Percentiles rank a stretch among this genome's conserved stretches.
Conservation (phyloP, 2,329 filamentous ascomycete genomes). For the Biscogniauxia mediterranea region DNA sequence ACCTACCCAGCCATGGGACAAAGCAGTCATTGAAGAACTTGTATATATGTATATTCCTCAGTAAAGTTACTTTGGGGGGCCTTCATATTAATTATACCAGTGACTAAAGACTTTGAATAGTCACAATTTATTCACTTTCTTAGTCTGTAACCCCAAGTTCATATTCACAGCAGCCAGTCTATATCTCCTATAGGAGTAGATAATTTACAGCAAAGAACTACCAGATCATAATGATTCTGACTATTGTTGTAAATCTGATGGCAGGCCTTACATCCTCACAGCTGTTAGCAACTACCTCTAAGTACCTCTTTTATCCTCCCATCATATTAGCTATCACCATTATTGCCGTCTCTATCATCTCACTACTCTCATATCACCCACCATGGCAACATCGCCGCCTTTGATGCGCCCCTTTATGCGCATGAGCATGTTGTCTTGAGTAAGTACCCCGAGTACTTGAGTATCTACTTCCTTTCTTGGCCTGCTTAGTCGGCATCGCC, state of each 20-base stretch:
- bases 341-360: neutral
- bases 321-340: neutral
- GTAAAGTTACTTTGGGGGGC: no score
- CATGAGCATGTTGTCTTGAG: neutral
- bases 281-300: neutral
- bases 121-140: no score
- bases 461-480: neutral
- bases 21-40: no score
- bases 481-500: neutral
- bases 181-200: neutral
- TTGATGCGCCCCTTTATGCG: neutral
- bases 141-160: neutral
- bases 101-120: no score
- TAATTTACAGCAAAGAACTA: neutral
- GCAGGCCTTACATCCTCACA: neutral
- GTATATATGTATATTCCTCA: no score
- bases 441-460: neutral
- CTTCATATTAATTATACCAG: no score
- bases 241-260: neutral
- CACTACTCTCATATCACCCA: neutral
- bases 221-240: neutral
- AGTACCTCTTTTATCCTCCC: neutral
- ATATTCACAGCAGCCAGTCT: neutral
- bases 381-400: neutral
- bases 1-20: no score